Percentiles rank a stretch among this genome's conserved stretches.
phyloP scores from a whole-genome alignment of 2,329 filamentous ascomycete genomes.

The Beauveria scarabaeidicola region DNA sequence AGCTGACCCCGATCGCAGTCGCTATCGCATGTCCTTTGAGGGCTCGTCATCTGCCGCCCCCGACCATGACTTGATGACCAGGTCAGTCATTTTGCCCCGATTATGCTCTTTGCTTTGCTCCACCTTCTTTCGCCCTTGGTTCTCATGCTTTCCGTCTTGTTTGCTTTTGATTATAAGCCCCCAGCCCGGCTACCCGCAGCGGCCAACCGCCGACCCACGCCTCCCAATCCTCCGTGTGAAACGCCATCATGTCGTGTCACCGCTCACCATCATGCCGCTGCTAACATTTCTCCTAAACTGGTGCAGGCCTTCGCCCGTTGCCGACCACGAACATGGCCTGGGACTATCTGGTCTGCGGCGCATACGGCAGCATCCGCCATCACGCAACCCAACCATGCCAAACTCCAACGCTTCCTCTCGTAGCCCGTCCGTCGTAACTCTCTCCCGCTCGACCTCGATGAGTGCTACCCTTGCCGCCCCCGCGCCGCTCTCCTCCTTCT shows the following conservation, averaged over 20 bases:
- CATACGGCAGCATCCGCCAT: constrained; percentile 71
- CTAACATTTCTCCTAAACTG: constrained; percentile 21
- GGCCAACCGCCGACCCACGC: background rate
- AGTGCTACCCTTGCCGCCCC: constrained; percentile 54
- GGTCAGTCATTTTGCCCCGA: constrained; percentile 40
- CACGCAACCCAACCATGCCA: constrained; percentile 56
- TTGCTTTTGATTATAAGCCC: background rate
- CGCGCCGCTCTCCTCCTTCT: constrained; percentile 40
- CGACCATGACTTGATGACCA: constrained; percentile 64
- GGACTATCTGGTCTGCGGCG: constrained; percentile 81
- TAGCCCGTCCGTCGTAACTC: constrained; percentile 45
- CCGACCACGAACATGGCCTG: constrained; percentile 80
- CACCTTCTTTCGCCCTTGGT: background rate
- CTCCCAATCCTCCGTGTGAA: background rate
- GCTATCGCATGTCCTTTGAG: constrained; percentile 71
- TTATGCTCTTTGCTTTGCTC: background rate
- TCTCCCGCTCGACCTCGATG: constrained; percentile 65
- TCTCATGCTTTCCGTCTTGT: background rate
- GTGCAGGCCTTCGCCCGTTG: constrained; percentile 67
- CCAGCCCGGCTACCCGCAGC: background rate
- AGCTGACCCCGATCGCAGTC: constrained; percentile 46
- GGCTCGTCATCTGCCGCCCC: constrained; percentile 48
- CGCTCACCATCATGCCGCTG: constrained; percentile 9
- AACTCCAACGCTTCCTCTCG: constrained; percentile 54
- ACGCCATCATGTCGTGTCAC: constrained; percentile 7